Base-by-base conservation (phyloP, 2,329 filamentous ascomycete genomes). In the Xylaria multiplex region DNA sequence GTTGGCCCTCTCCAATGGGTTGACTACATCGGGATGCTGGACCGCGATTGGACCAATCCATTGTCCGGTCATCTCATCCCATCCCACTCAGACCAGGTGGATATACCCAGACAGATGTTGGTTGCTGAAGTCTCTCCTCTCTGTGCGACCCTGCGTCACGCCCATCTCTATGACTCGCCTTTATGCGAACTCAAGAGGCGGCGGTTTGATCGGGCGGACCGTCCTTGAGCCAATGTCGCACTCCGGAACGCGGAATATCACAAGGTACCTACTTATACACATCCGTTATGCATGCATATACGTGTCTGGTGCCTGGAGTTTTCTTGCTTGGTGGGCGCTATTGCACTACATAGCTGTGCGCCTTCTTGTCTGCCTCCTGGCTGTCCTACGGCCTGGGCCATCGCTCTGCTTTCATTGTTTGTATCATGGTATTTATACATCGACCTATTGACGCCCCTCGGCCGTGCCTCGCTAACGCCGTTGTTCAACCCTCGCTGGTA, bases 271-370 rank as follows among this genome's bases (percentile, higher is more conserved):
- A 40, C 37, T 40, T 14, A 55, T 11, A 9, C 61, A 7, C 52
- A 35, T 46, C 50, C 56, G 59, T 40, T 13, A 27, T 60, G 48
- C 49, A 50, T 45, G n/a, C 32, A 59, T 30, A 27, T 54, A 43
- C 57, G 48, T 52, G 56, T 66, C 55, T 62, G 54, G 57, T 64
- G 60, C 64, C 64, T 64, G 64, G 24, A 59, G 11, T 43, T 49
- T 14, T 45, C 19, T 30, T 13, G 22, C 14, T 56, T 58, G 19
- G 22, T 22, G 32, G 45, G 42, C 7, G 27, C 3, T 27, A 27
- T 27, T 53, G 45, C 56, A 57, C 24, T 59, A 57, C 37, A 54
- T 30, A 42, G 19, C 48, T 52, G 52, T 67, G 59, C 24, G 60
- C 57, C 61, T 64, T 52, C 43, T 42, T 59, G 61, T 67, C 60